A percentile compares a stretch with the other conserved stretches of the same genome.
Conservation (phyloP, 495 filamentous ascomycete species). For the Pyronema domesticum region DNA sequence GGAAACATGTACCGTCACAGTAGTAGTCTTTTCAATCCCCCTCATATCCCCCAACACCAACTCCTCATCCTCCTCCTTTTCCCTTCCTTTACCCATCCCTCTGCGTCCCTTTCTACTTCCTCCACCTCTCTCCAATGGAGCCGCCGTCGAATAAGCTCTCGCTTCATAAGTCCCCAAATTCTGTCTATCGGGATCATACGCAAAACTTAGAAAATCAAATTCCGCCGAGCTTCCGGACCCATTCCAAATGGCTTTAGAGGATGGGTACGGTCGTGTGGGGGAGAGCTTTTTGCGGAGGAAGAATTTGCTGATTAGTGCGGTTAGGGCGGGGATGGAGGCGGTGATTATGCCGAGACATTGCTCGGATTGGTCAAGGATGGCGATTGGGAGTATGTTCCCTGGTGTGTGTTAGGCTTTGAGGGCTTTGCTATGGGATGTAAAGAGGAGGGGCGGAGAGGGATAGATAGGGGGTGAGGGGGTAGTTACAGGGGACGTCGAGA, state of each 20-base stretch:
- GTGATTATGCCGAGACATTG: conserved; percentile 23
- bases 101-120: background rate
- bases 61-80: background rate
- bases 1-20: conserved; percentile 1
- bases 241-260: background rate
- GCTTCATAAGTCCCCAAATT: background rate
- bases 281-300: background rate
- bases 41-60: background rate
- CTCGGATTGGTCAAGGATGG: conserved; percentile 14
- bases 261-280: background rate
- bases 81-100: background rate
- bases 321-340: conserved; percentile 20
- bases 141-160: background rate
- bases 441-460: background rate
- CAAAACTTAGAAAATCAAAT: background rate
- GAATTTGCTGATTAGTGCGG: conserved; percentile 11
- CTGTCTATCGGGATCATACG: conserved; percentile 3
- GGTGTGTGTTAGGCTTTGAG: background rate
- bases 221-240: too few relatives aligned
- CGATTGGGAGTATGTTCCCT: conserved; percentile 17
- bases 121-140: background rate
- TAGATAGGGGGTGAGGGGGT: background rate
- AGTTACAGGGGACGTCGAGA: conserved; percentile 21
- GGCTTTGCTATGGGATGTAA: background rate
- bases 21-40: conserved; percentile 1